phyloP scores from a whole-genome alignment of 257 asterid genomes.

The Fraxinus excelsior region DNA sequence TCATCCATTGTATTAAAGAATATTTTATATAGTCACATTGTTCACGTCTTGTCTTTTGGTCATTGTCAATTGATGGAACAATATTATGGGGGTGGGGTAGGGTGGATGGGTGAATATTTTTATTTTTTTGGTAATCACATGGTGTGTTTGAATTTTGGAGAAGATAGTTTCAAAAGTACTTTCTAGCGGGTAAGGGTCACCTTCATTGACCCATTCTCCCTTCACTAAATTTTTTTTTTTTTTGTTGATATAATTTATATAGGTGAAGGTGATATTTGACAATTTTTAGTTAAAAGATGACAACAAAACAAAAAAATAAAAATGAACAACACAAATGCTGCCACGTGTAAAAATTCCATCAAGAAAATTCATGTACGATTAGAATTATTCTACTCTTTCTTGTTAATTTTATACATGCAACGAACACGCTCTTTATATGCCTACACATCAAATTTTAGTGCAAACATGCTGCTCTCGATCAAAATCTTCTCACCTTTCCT shows the following conservation, averaged over 20 bases:
- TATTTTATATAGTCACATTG: background rate
- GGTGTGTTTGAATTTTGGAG: background rate
- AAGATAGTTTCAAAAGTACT: background rate
- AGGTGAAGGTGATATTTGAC: too few relatives aligned
- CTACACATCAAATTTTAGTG: too few relatives aligned
- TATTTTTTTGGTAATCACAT: conserved; percentile 1
- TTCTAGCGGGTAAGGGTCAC: background rate
- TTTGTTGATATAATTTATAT: too few relatives aligned
- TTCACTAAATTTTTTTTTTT: too few relatives aligned
- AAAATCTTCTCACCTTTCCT: too few relatives aligned
- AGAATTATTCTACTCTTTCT: background rate
- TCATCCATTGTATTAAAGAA: background rate
- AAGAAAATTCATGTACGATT: too few relatives aligned
- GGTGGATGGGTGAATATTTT: background rate
- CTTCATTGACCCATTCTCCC: background rate
- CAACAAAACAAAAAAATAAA: too few relatives aligned
- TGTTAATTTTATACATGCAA: background rate
- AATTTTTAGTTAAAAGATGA: too few relatives aligned
- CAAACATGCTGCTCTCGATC: too few relatives aligned
- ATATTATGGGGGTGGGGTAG: background rate
- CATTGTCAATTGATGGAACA: background rate
- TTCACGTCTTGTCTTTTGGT: background rate
- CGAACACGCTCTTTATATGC: too few relatives aligned
- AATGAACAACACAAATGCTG: too few relatives aligned
- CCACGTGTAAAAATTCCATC: too few relatives aligned